A percentile compares a stretch with the other conserved stretches of the same genome.
Conservation (phyloP, 73 alveolate species). For the Paramecium octaurelia region DNA sequence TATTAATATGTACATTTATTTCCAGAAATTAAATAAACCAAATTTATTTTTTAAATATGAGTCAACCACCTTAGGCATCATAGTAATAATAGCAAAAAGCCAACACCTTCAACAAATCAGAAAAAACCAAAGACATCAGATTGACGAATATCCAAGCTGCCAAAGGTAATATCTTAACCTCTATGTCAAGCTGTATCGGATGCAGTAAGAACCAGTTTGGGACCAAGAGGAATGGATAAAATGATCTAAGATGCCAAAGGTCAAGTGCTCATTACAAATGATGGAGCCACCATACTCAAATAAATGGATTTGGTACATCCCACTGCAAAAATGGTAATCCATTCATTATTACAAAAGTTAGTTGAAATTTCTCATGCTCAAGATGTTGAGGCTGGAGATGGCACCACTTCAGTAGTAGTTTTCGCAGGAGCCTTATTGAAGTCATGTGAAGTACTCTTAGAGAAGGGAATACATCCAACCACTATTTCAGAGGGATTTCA, state of each 20-base stretch:
- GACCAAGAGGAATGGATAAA: conserved; percentile 99
- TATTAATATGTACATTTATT: conserved; percentile 22
- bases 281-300: conserved; percentile 99
- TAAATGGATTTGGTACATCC: conserved; percentile 99
- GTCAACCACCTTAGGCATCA: neutral
- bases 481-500: conserved; percentile 93
- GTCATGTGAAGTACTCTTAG: conserved; percentile 93
- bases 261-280: conserved; percentile 97
- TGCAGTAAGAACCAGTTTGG: conserved; percentile 97
- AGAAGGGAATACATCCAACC: conserved; percentile 97
- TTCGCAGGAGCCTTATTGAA: conserved; percentile 98
- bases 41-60: neutral
- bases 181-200: conserved; percentile 89
- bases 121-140: conserved; percentile 62
- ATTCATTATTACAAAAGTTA: conserved; percentile 44
- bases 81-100: neutral
- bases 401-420: conserved; percentile 99
- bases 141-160: conserved; percentile 59
- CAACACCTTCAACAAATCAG: conserved; percentile 39
- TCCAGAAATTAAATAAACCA: conserved; percentile 43
- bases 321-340: conserved; percentile 97
- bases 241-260: conserved; percentile 91
- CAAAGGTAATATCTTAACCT: conserved; percentile 25
- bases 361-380: conserved; percentile 99
- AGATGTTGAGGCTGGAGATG: conserved; percentile 99